Percentiles rank a stretch among this genome's conserved stretches.
phyloP scores from a whole-genome alignment of 495 filamentous ascomycete species.

The Cairneyella variabilis region DNA sequence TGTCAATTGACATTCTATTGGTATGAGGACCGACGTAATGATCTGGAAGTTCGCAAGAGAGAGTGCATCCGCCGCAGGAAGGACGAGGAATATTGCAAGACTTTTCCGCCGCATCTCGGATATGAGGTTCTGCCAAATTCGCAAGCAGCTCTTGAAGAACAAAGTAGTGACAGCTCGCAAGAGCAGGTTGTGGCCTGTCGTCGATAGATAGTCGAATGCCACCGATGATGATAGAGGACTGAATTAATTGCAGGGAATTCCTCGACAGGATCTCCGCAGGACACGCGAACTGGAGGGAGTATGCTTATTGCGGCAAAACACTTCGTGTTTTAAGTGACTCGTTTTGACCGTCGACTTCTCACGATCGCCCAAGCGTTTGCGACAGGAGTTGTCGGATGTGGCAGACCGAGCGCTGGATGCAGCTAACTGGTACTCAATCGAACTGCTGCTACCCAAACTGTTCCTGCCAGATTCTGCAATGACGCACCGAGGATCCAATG shows the following conservation, averaged over 20 bases:
- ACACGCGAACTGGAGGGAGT: conserved; percentile 2
- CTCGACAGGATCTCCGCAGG: background rate
- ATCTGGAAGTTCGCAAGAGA: conserved; percentile 25
- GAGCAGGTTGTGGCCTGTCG: background rate
- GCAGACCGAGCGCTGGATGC: conserved; percentile 11
- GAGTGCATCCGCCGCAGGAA: conserved; percentile 19
- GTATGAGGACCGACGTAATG: conserved; percentile 17
- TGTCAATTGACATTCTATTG: conserved; percentile 14
- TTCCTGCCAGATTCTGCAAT: background rate
- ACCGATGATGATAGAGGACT: background rate
- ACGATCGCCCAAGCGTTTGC: conserved; percentile 12
- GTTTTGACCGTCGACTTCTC: conserved; percentile 8
- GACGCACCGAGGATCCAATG: too few species aligned
- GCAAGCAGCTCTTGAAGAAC: conserved; percentile 14
- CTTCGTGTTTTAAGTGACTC: conserved; percentile 13
- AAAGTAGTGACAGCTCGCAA: conserved; percentile 2
- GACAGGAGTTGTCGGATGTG: conserved; percentile 19
- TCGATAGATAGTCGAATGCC: conserved; percentile 1
- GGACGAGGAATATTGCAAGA: conserved; percentile 8
- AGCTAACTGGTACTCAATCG: background rate
- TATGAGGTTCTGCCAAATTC: conserved; percentile 1
- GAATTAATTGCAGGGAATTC: background rate
- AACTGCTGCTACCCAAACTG: background rate
- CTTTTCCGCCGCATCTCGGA: conserved; percentile 16
- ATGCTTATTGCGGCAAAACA: conserved; percentile 16